These are phyloP conservation scores for Crithidia fasciculata DNA, from an alignment of 208 protist genomes.

Conservation along the genomic window DNA sequence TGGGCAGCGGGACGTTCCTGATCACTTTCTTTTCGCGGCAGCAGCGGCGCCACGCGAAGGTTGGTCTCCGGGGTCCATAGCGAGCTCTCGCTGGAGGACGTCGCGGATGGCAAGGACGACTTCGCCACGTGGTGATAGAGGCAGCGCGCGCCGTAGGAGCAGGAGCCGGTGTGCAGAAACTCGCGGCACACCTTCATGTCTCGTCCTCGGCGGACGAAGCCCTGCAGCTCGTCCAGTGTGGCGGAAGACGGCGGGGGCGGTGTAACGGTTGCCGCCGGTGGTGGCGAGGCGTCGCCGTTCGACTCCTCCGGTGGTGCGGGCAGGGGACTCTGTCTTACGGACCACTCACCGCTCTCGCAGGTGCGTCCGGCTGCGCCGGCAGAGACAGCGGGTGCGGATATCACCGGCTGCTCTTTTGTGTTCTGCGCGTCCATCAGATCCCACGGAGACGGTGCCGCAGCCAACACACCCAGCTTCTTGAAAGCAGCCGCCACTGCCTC, in stretches of 20 bases:
- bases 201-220: constrained; percentile 23
- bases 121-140: constrained; percentile 66
- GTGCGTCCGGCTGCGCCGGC: too few species aligned
- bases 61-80: too few species aligned
- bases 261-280: too few species aligned
- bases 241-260: neutral
- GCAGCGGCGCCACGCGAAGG: too few species aligned
- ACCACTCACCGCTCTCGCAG: too few species aligned
- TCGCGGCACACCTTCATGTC: constrained; percentile 70
- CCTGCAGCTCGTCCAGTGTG: constrained; percentile 19
- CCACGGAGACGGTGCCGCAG: neutral
- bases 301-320: too few species aligned
- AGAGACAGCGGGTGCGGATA: neutral
- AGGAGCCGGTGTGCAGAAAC: constrained; percentile 58
- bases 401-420: neutral
- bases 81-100: too few species aligned
- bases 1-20: too few species aligned
- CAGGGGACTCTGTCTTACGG: too few species aligned
- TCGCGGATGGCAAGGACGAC: neutral
- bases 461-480: constrained; percentile 1
- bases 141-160: constrained; percentile 78
- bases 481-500: constrained; percentile 4
- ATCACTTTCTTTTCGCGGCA: too few species aligned
- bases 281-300: too few species aligned
- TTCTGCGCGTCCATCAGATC: neutral